These are phyloP conservation scores for Lachancea dasiensis DNA, from an alignment of 805 yeast genomes.

Conservation along the genomic window DNA sequence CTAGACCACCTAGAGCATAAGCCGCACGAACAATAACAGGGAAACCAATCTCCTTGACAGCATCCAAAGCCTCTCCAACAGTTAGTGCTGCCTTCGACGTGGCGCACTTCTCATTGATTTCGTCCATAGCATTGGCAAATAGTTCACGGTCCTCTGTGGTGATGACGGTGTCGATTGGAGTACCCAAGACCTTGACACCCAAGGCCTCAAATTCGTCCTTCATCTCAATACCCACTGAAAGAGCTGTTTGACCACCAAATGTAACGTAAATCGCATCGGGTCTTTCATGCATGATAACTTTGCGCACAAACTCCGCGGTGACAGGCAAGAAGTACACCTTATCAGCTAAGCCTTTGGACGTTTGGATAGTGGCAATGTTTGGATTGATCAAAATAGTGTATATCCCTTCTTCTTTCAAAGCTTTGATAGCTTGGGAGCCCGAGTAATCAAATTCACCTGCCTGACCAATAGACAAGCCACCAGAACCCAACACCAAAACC, in stretches of 20 bases:
- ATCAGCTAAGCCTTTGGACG: slow-evolving; percentile 96
- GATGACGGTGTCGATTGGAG: slow-evolving; percentile 90
- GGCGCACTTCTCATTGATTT: slow-evolving; percentile 94
- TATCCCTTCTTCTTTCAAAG: slow-evolving; percentile 95
- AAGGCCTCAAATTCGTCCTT: slow-evolving; percentile 90
- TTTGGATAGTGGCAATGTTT: slow-evolving; percentile 96
- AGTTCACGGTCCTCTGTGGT: slow-evolving; percentile 98
- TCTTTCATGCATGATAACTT: slow-evolving; percentile 88
- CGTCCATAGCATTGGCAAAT: slow-evolving; percentile 90
- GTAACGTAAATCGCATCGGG: slow-evolving; percentile 97
- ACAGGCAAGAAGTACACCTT: slow-evolving; percentile 98
- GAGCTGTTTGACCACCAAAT: slow-evolving; percentile 98
- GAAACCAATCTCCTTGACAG: slow-evolving; percentile 82
- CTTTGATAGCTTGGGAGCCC: slow-evolving; percentile 98
- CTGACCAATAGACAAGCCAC: slow-evolving; percentile 97
- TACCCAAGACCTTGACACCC: slow-evolving; percentile 91
- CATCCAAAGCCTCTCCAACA: slow-evolving; percentile 75
- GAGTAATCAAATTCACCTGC: slow-evolving; percentile 99
- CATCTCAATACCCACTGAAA: slow-evolving; percentile 89
- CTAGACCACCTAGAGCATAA: slow-evolving; percentile 94
- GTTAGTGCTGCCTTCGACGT: slow-evolving; percentile 78
- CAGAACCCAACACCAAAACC: slow-evolving; percentile 92
- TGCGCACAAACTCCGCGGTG: slow-evolving; percentile 91
- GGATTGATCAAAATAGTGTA: slow-evolving; percentile 95
- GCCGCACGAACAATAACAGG: slow-evolving; percentile 98